A percentile compares a stretch with the other conserved stretches of the same genome.
Conservation (phyloP, 192 early-diverging fungal species). For the Coemansia sp. region DNA sequence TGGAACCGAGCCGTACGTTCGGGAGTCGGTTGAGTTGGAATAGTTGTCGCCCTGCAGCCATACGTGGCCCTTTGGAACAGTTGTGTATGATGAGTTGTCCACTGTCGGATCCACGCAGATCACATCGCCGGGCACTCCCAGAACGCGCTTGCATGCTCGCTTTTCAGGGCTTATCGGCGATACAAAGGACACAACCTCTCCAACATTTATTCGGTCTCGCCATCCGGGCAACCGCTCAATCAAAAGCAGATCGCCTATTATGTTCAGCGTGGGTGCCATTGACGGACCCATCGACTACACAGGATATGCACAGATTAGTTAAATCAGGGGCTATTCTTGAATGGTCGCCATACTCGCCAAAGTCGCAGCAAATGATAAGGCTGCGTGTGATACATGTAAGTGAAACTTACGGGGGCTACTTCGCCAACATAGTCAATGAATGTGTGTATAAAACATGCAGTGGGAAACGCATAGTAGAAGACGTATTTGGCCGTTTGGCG, state of each 20-base stretch:
- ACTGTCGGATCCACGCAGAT: slow-evolving; percentile 77
- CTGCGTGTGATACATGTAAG: neutral
- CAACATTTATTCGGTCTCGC: slow-evolving; percentile 54
- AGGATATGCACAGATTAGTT: neutral
- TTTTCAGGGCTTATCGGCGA: slow-evolving; percentile 71
- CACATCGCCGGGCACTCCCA: slow-evolving; percentile 82
- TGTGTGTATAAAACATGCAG: slow-evolving; percentile 68
- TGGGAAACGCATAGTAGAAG: slow-evolving; percentile 50
- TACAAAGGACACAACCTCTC: slow-evolving; percentile 77
- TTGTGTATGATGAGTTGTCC: slow-evolving; percentile 59
- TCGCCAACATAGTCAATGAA: slow-evolving; percentile 76
- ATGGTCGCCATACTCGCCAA: neutral
- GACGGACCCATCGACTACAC: slow-evolving; percentile 70
- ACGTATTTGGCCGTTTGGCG: neutral
- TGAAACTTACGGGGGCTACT: slow-evolving; percentile 66
- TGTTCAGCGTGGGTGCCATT: slow-evolving; percentile 90
- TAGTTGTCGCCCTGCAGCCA: slow-evolving; percentile 95
- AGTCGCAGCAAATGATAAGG: neutral
- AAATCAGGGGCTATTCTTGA: neutral
- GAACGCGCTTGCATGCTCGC: slow-evolving; percentile 77
- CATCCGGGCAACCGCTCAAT: slow-evolving; percentile 69
- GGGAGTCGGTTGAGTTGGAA: slow-evolving; percentile 88
- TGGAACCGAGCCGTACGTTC: slow-evolving; percentile 84
- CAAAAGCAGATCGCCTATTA: slow-evolving; percentile 75
- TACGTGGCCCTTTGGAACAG: slow-evolving; percentile 84